Conservation (phyloP, 2,329 filamentous ascomycete genomes). For the Beauveria scarabaeidicola region DNA sequence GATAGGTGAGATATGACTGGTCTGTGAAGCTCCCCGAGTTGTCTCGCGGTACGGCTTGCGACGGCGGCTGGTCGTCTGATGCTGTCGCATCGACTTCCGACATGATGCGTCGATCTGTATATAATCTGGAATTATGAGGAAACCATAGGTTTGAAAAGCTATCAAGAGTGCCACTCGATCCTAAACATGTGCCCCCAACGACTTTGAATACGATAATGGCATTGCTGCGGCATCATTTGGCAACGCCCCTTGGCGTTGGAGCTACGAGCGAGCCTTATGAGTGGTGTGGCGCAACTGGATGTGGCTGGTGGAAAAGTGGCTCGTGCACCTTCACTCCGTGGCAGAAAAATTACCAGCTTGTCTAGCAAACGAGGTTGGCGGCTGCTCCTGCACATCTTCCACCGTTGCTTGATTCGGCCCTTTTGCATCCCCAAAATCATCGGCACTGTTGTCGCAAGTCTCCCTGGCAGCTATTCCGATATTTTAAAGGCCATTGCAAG, state of each 20-base stretch:
- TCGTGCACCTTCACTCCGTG: background rate
- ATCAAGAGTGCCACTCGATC: background rate
- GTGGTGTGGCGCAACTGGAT: background rate
- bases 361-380: background rate
- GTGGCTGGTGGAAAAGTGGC: slow-evolving; percentile 9
- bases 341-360: slow-evolving; percentile 2
- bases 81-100: background rate
- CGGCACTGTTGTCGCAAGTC: slow-evolving; percentile 1
- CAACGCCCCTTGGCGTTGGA: background rate
- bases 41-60: background rate
- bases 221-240: background rate
- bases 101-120: background rate
- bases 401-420: background rate
- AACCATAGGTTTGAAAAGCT: background rate
- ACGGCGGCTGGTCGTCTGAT: background rate
- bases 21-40: slow-evolving; percentile 40
- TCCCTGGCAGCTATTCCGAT: background rate
- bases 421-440: background rate
- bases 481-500: background rate
- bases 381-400: background rate
- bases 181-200: background rate
- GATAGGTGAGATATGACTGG: slow-evolving; percentile 50
- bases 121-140: background rate
- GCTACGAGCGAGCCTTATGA: background rate
- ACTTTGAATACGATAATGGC: background rate